A percentile compares a stretch with the other conserved stretches of the same genome.
Evolutionary conservation across 2,329 filamentous ascomycete species (phyloP).

Genomic region (Xylariaceae sp.): DNA sequence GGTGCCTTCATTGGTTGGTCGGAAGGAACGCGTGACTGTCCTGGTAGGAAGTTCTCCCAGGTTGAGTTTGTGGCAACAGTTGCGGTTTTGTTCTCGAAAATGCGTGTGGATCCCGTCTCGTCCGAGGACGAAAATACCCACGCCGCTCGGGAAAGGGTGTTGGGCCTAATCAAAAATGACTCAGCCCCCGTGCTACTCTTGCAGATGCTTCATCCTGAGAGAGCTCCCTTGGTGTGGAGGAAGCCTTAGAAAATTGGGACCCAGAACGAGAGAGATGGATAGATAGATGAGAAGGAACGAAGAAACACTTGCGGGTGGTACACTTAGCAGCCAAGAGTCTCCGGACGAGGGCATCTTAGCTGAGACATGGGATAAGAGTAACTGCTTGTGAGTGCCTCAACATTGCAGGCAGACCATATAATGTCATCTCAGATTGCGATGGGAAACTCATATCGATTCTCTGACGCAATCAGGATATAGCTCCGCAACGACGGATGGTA

Average conservation of each 20-base stretch:
- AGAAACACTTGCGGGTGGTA: too few species aligned
- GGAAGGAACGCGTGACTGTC: slow-evolving; percentile 23
- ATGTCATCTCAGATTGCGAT: too few species aligned
- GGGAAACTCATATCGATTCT: too few species aligned
- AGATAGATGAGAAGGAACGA: slow-evolving; percentile 18
- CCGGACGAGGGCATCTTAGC: too few species aligned
- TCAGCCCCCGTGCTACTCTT: slow-evolving; percentile 10
- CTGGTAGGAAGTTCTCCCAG: slow-evolving; percentile 27
- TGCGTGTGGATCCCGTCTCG: slow-evolving; percentile 9
- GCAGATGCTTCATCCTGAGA: slow-evolving; percentile 16
- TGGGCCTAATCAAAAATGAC: slow-evolving; percentile 11
- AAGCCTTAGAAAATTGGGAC: neutral
- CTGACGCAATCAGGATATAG: too few species aligned
- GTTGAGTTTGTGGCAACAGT: slow-evolving; percentile 23
- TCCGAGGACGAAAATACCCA: slow-evolving; percentile 6
- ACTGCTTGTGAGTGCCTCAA: too few species aligned
- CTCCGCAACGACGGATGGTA: too few species aligned
- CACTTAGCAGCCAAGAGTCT: too few species aligned
- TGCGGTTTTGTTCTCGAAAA: slow-evolving; percentile 9
- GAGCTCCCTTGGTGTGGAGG: slow-evolving; percentile 12
- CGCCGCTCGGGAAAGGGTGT: slow-evolving; percentile 5
- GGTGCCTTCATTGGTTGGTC: slow-evolving; percentile 24
- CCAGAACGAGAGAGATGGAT: too few species aligned
- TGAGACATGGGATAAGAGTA: too few species aligned
- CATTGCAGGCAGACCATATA: too few species aligned